Conservation (phyloP, 176 grass and related monocot genomes). For the Carex cristatella region DNA sequence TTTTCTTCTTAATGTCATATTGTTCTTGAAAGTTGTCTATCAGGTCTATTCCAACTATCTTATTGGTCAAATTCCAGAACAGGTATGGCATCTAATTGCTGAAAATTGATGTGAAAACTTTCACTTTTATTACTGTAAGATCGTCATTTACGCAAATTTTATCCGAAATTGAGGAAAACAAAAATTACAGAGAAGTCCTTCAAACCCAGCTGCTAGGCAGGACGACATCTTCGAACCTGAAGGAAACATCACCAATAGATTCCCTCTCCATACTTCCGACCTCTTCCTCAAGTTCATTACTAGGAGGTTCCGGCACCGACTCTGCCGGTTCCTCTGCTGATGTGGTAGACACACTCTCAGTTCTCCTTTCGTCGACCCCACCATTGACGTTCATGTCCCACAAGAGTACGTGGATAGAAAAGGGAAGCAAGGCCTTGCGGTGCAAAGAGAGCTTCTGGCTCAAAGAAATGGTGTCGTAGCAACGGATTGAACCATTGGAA, state of each 20-base stretch:
- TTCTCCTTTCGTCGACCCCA: neutral
- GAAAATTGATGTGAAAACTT: too few species aligned
- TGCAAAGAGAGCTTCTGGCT: conserved; percentile 77
- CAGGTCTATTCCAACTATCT: too few species aligned
- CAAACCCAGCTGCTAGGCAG: conserved; percentile 61
- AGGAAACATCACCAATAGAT: conserved; percentile 46
- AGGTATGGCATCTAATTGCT: too few species aligned
- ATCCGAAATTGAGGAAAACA: neutral
- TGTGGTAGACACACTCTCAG: neutral
- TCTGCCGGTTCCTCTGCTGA: conserved; percentile 13
- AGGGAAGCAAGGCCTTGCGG: conserved; percentile 48
- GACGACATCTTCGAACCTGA: conserved; percentile 54
- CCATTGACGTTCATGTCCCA: conserved; percentile 33
- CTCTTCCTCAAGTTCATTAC: neutral
- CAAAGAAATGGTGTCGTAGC: conserved; percentile 85
- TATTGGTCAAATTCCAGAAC: too few species aligned
- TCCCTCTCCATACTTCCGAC: conserved; percentile 27
- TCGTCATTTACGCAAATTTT: neutral
- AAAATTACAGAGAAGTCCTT: conserved; percentile 22
- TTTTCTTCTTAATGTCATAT: too few species aligned
- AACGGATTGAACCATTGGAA: conserved; percentile 50
- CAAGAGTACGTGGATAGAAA: conserved; percentile 60
- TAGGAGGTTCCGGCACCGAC: conserved; percentile 1
- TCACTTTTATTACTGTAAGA: neutral
- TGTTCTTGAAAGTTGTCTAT: too few species aligned